Percentiles rank a stretch among this genome's conserved stretches.
Conservation (phyloP, 345 rosid genomes). For the Salix suchowensis region DNA sequence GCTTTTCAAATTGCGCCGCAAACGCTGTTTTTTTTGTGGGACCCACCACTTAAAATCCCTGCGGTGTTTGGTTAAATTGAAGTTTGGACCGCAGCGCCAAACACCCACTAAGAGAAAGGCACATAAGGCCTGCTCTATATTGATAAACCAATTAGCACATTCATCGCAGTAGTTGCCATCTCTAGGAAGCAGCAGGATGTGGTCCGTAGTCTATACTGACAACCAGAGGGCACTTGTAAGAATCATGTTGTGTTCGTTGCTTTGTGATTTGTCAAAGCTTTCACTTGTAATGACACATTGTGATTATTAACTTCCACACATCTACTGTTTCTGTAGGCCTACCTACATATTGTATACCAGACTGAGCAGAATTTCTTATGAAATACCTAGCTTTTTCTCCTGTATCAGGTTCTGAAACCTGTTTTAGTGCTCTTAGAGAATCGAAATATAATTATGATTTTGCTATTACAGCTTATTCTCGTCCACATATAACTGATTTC, state of each 20-base stretch:
- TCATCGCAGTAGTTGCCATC: constrained; percentile 9
- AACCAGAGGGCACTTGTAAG: constrained; percentile 29
- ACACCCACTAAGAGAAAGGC: constrained; percentile 29
- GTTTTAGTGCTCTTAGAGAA: constrained; percentile 14
- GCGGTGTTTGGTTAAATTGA: no score
- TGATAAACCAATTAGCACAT: constrained; percentile 19
- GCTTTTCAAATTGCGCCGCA: no score
- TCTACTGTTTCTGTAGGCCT: constrained; percentile 18
- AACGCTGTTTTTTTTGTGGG: no score
- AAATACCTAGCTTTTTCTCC: constrained; percentile 10
- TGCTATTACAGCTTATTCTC: background rate
- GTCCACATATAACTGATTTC: background rate
- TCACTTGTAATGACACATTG: constrained; percentile 23
- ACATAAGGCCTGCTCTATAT: constrained; percentile 39
- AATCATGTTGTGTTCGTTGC: constrained; percentile 12
- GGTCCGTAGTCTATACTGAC: constrained; percentile 42
- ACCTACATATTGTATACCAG: constrained; percentile 4
- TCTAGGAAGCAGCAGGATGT: constrained; percentile 21
- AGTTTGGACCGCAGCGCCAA: no score
- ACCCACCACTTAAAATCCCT: no score
- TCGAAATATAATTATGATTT: constrained; percentile 5
- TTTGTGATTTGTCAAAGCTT: constrained; percentile 28
- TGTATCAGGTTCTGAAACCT: constrained; percentile 16
- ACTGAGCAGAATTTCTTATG: constrained; percentile 5
- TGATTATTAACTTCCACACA: constrained; percentile 22